phyloP scores from a whole-genome alignment of 106 monocot genomes.

The Chionographis japonica region DNA sequence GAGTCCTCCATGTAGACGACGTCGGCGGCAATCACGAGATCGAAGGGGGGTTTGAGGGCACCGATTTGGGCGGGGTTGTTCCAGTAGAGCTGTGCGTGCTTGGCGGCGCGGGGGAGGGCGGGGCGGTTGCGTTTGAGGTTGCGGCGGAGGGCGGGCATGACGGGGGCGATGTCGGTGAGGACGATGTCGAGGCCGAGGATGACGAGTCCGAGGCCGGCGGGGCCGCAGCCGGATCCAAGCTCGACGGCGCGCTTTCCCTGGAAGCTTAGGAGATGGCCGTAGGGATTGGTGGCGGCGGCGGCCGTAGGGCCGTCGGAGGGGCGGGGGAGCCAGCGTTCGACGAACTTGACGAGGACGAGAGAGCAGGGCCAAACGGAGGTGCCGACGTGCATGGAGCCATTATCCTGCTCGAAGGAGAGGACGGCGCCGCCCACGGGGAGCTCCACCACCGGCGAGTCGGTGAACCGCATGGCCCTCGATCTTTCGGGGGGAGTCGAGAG shows the following conservation, averaged over 20 bases:
- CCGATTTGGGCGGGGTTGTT: constrained; percentile 55
- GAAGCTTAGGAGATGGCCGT: constrained; percentile 44
- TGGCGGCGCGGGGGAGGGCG: constrained; percentile 39
- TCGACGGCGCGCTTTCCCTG: constrained; percentile 71
- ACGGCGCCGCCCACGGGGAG: constrained; percentile 53
- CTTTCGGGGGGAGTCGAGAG: too few relatives aligned
- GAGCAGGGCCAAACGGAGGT: constrained; percentile 98
- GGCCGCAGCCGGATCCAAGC: constrained; percentile 86
- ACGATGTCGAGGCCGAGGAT: constrained; percentile 71
- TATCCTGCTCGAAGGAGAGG: constrained; percentile 81
- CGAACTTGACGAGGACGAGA: constrained; percentile 94
- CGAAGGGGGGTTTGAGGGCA: constrained; percentile 53
- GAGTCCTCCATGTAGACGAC: constrained; percentile 97
- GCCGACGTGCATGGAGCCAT: constrained; percentile 87
- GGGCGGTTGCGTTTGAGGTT: constrained; percentile 85
- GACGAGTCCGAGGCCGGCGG: constrained; percentile 65
- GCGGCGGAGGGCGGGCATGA: constrained; percentile 84
- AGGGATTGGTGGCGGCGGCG: constrained; percentile 37
- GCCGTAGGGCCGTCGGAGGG: neutral
- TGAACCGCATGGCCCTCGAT: constrained; percentile 58
- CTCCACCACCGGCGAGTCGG: constrained; percentile 77
- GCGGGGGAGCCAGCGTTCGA: constrained; percentile 54
- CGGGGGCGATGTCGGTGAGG: constrained; percentile 93
- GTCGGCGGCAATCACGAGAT: constrained; percentile 86
- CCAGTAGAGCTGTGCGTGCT: constrained; percentile 76